These are phyloP conservation scores for Limonium bicolor DNA, from an alignment of 148 eudicot genomes.

Conservation along the genomic window DNA sequence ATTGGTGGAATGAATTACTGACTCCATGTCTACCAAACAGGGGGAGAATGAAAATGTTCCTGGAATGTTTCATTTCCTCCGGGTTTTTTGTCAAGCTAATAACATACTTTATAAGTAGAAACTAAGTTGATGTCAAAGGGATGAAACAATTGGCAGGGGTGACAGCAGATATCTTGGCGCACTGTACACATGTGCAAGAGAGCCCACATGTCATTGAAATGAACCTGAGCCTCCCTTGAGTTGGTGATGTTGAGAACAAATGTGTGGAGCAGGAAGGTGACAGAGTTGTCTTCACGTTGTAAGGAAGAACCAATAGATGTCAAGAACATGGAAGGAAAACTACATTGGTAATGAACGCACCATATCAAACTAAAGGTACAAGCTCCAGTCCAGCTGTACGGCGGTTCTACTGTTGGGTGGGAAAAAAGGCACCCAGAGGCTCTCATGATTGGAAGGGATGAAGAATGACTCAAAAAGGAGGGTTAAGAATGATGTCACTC, in stretches of 20 bases:
- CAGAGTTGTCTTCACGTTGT: background rate
- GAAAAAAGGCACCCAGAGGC: conserved; percentile 21
- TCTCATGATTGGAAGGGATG: conserved; percentile 19
- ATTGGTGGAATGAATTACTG: no score
- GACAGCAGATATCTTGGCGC: conserved; percentile 22
- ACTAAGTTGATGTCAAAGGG: no score
- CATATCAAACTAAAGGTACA: conserved; percentile 12
- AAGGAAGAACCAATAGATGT: conserved; percentile 7
- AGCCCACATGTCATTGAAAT: conserved; percentile 9
- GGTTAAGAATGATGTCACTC: conserved; percentile 12
- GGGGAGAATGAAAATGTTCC: no score
- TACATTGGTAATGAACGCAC: conserved; percentile 9
- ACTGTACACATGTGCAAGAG: conserved; percentile 16
- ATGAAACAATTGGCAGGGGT: conserved; percentile 6
- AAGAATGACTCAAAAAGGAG: conserved; percentile 24
- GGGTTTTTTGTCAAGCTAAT: no score
- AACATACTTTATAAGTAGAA: no score
- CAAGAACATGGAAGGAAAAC: conserved; percentile 6
- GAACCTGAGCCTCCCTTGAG: conserved; percentile 6
- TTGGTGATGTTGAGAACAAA: background rate
- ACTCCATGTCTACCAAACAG: no score
- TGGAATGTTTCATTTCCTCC: no score
- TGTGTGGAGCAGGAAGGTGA: background rate
- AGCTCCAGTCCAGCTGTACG: conserved; percentile 21
- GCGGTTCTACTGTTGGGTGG: conserved; percentile 9